phyloP scores from a whole-genome alignment of 2,329 filamentous ascomycete species.

The Trichophyton schoenleinii region DNA sequence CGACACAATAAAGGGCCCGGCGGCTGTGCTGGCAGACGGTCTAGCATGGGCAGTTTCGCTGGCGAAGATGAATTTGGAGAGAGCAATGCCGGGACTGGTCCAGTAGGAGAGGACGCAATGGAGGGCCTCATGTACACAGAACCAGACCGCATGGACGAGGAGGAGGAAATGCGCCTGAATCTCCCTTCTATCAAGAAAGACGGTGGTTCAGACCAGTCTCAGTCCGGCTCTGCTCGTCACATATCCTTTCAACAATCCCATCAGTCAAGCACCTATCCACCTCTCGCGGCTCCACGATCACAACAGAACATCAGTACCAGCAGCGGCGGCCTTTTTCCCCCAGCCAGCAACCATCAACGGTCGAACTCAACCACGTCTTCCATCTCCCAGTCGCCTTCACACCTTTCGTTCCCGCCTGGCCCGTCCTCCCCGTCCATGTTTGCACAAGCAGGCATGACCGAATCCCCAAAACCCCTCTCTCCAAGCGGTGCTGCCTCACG shows the following conservation, averaged over 20 bases:
- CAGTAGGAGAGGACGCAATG: constrained; percentile 42
- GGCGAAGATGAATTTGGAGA: constrained; percentile 58
- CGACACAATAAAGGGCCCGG: constrained; percentile 92
- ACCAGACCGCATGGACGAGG: constrained; percentile 38
- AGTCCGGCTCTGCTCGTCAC: constrained; percentile 17
- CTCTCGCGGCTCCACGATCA: constrained; percentile 44
- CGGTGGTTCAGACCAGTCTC: constrained; percentile 30
- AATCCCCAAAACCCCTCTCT: constrained; percentile 69
- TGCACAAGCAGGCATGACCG: constrained; percentile 61
- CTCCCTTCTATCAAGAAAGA: constrained; percentile 67
- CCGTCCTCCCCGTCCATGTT: constrained; percentile 49
- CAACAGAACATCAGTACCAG: constrained; percentile 19
- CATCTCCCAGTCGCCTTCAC: constrained; percentile 30
- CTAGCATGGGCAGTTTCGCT: constrained; percentile 72
- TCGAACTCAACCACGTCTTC: constrained; percentile 45
- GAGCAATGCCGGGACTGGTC: constrained; percentile 29
- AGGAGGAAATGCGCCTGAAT: constrained; percentile 35
- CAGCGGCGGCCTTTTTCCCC: constrained; percentile 47
- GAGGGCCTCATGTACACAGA: constrained; percentile 50
- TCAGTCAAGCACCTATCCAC: constrained; percentile 63
- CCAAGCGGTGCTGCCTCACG: constrained; percentile 32
- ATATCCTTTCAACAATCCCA: constrained; percentile 45
- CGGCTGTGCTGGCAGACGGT: constrained; percentile 80
- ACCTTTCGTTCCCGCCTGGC: constrained; percentile 29
- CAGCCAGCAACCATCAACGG: constrained; percentile 45